A percentile compares a stretch with the other conserved stretches of the same genome.
Conservation (phyloP, 306 rosid genomes). For the Lablab purpureus region DNA sequence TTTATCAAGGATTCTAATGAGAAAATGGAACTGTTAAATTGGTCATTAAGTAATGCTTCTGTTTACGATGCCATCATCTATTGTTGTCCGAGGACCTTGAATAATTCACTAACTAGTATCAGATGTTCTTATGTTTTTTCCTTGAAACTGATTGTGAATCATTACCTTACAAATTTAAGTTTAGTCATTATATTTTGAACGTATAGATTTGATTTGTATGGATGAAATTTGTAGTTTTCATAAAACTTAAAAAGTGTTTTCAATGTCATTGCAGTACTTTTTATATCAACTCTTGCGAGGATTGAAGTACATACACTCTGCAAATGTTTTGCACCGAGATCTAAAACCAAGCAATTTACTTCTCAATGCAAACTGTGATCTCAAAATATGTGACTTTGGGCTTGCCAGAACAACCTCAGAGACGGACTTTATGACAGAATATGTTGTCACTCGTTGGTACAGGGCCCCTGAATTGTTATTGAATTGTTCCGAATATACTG, state of each 20-base stretch:
- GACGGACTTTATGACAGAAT: constrained; percentile 63
- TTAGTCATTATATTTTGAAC: neutral
- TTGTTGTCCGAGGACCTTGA: constrained; percentile 15
- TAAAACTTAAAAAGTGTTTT: constrained; percentile 34
- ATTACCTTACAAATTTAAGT: neutral
- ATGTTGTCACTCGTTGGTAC: constrained; percentile 67
- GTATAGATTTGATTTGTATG: neutral
- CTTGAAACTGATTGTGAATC: constrained; percentile 25
- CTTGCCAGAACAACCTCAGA: constrained; percentile 67
- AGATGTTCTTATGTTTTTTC: constrained; percentile 3
- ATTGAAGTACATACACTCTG: constrained; percentile 59
- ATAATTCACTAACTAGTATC: neutral
- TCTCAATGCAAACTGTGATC: constrained; percentile 63
- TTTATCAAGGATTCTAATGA: neutral
- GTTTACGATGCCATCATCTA: constrained; percentile 10
- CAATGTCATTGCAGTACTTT: constrained; percentile 51
- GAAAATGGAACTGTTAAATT: constrained; percentile 10
- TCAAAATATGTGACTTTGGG: constrained; percentile 65
- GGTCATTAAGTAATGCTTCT: neutral
- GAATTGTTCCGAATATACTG: constrained; percentile 61
- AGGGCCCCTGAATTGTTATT: constrained; percentile 64
- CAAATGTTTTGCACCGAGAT: constrained; percentile 65
- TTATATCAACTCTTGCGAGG: constrained; percentile 57
- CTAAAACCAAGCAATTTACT: constrained; percentile 66
- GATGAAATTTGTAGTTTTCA: constrained; percentile 8